phyloP scores from a whole-genome alignment of 345 rosid species.

The Pugionium dolabratum region DNA sequence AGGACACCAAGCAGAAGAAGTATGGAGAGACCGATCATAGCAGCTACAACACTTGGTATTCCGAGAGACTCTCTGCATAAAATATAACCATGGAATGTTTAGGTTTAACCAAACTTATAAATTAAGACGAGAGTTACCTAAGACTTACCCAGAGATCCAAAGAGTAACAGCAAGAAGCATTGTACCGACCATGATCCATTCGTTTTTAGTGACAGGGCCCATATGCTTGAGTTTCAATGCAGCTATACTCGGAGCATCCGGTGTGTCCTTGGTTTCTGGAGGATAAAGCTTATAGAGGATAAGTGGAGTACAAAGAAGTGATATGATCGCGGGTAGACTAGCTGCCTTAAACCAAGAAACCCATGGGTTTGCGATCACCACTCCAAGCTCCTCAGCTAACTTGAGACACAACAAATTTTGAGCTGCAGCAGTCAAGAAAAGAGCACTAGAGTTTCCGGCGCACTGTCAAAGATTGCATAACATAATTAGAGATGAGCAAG shows the following conservation, averaged over 20 bases:
- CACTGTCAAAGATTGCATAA: constrained; percentile 48
- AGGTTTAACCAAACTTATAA: background rate
- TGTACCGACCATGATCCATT: constrained; percentile 83
- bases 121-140: constrained; percentile 10
- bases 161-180: constrained; percentile 89
- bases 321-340: constrained; percentile 73
- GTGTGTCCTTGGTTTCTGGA: constrained; percentile 89
- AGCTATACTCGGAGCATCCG: constrained; percentile 93
- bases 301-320: constrained; percentile 74
- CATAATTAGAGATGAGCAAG: background rate
- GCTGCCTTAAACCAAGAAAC: constrained; percentile 93
- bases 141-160: constrained; percentile 81
- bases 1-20: constrained; percentile 82
- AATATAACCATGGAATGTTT: constrained; percentile 9
- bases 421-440: constrained; percentile 93
- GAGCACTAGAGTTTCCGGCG: constrained; percentile 80
- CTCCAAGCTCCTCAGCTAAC: constrained; percentile 91
- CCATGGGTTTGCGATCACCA: constrained; percentile 77
- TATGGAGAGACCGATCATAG: constrained; percentile 86
- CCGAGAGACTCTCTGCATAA: constrained; percentile 63
- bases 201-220: constrained; percentile 81
- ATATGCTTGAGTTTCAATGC: constrained; percentile 67
- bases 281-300: constrained; percentile 82
- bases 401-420: constrained; percentile 92
- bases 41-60: constrained; percentile 89